Conservation (phyloP, 495 filamentous ascomycete species). For the Podospora australis region DNA sequence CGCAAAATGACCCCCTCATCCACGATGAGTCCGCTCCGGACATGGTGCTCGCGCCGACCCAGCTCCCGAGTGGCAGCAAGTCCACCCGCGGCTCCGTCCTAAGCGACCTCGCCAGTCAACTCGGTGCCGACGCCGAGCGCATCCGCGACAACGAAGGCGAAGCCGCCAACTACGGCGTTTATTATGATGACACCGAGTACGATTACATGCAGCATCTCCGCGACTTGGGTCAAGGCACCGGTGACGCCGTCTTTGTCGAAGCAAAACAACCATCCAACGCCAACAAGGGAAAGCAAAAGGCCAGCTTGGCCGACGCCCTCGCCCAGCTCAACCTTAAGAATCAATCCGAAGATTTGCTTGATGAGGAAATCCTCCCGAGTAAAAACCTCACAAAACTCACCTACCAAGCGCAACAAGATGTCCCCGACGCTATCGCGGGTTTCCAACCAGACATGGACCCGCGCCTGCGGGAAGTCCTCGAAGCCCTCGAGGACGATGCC, state of each 20-base stretch:
- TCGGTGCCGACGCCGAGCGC: constrained; percentile 50
- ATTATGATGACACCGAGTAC: constrained; percentile 80
- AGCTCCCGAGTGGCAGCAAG: constrained; percentile 32
- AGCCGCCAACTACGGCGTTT: constrained; percentile 88
- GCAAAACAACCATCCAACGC: constrained; percentile 58
- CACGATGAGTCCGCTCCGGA: constrained; percentile 76
- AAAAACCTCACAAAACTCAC: constrained; percentile 65
- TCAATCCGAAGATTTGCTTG: constrained; percentile 52
- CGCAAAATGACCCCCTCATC: constrained; percentile 93
- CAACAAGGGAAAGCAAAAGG: constrained; percentile 58
- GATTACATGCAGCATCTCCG: constrained; percentile 99
- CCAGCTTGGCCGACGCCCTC: constrained; percentile 74
- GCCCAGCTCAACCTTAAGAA: constrained; percentile 55
- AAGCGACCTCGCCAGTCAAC: constrained; percentile 68
- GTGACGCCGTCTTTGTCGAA: constrained; percentile 71
- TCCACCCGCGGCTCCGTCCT: constrained; percentile 47
- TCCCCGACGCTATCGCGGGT: constrained; percentile 83
- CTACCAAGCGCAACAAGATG: constrained; percentile 89
- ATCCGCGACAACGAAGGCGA: constrained; percentile 90
- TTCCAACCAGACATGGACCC: constrained; percentile 99
- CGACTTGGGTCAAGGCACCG: constrained; percentile 57
- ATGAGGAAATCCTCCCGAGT: constrained; percentile 61
- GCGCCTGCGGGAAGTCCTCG: constrained; percentile 80
- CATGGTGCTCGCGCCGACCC: constrained; percentile 64
- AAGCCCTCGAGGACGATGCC: constrained; percentile 92